A percentile compares a stretch with the other conserved stretches of the same genome.
Conservation (phyloP, 129 eudicot genomes). For the Flaveria bidentis region DNA sequence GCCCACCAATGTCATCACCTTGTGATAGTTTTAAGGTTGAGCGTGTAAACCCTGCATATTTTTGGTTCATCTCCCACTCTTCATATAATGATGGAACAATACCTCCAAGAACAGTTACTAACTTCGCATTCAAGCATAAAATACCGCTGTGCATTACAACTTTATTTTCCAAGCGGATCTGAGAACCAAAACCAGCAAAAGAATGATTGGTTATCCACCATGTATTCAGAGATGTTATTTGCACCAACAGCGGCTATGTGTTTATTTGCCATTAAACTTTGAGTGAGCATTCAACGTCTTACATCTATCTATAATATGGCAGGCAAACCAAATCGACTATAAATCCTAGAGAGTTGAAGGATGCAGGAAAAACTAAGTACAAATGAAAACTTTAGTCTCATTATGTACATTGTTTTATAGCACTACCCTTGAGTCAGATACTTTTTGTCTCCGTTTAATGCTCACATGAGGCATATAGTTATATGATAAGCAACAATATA, state of each 20-base stretch:
- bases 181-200: conserved; percentile 34
- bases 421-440: neutral
- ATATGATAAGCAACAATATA: neutral
- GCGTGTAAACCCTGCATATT: conserved; percentile 74
- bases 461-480: conserved; percentile 5
- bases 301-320: neutral
- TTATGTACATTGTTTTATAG: neutral
- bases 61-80: conserved; percentile 95
- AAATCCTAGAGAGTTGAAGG: neutral
- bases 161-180: conserved; percentile 75
- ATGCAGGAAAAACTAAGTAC: neutral
- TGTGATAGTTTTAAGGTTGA: conserved; percentile 43
- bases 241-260: neutral
- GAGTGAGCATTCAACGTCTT: neutral
- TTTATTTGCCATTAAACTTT: neutral
- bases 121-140: conserved; percentile 63
- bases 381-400: neutral
- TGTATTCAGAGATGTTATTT: neutral
- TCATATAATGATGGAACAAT: conserved; percentile 79
- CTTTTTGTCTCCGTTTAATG: neutral
- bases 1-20: conserved; percentile 56
- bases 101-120: conserved; percentile 73
- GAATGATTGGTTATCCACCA: conserved; percentile 20
- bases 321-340: neutral
- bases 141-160: conserved; percentile 60